These are phyloP conservation scores for Viola odorata DNA, from an alignment of 345 rosid species.

Conservation along the genomic window DNA sequence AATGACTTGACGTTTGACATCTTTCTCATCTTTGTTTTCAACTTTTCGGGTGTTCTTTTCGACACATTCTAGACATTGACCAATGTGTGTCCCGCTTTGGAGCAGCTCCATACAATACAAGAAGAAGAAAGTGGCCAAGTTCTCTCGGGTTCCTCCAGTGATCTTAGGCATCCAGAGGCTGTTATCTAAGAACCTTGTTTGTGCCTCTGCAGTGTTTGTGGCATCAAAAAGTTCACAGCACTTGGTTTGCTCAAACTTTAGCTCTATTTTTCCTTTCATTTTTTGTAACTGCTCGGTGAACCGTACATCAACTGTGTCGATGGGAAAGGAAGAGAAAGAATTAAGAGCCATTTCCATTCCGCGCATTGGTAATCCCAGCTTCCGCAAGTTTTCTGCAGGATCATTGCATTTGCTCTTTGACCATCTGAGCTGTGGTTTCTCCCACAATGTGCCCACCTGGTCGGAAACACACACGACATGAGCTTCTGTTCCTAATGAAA, in stretches of 20 bases:
- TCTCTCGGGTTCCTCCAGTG: slow-evolving; percentile 26
- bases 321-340: slow-evolving; percentile 46
- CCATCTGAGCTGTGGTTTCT: slow-evolving; percentile 47
- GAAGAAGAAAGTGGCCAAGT: slow-evolving; percentile 47
- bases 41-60: background rate
- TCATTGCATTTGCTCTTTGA: slow-evolving; percentile 19
- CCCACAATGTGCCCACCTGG: slow-evolving; percentile 53
- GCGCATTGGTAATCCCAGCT: slow-evolving; percentile 39
- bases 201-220: slow-evolving; percentile 28
- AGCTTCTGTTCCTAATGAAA: background rate
- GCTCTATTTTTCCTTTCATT: slow-evolving; percentile 23
- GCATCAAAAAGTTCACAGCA: slow-evolving; percentile 20
- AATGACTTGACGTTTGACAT: slow-evolving; percentile 5
- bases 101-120: slow-evolving; percentile 48
- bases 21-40: slow-evolving; percentile 9
- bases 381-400: slow-evolving; percentile 31
- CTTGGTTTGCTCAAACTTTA: slow-evolving; percentile 31
- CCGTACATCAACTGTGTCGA: slow-evolving; percentile 32
- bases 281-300: slow-evolving; percentile 21
- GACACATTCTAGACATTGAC: slow-evolving; percentile 5
- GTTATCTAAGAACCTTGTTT: slow-evolving; percentile 13
- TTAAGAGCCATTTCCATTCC: slow-evolving; percentile 54
- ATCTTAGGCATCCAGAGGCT: slow-evolving; percentile 18
- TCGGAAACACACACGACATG: slow-evolving; percentile 4
- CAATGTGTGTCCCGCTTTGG: slow-evolving; percentile 26